phyloP scores from a whole-genome alignment of 2,329 filamentous ascomycete genomes.

The Boeremia lycopersici region DNA sequence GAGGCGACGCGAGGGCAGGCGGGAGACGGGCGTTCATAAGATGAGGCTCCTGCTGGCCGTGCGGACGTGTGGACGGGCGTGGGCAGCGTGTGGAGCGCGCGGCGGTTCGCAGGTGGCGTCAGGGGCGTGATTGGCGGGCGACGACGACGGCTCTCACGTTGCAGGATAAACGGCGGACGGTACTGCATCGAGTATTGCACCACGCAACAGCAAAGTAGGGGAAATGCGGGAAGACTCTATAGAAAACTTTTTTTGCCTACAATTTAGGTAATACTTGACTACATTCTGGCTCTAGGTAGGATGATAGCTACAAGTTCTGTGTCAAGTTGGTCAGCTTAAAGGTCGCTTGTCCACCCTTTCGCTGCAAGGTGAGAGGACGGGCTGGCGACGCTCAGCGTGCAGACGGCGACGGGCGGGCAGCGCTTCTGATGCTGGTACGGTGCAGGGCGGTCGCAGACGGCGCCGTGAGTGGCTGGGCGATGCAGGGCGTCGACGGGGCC shows the following conservation, averaged over 20 bases:
- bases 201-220: no score
- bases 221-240: no score
- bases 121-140: slow-evolving; percentile 16
- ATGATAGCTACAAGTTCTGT: no score
- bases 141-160: neutral
- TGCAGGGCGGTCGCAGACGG: neutral
- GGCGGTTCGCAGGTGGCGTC: slow-evolving; percentile 19
- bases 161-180: no score
- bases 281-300: no score
- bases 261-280: no score
- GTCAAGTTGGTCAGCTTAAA: no score
- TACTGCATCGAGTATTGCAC: no score
- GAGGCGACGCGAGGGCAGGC: neutral
- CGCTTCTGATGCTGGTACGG: slow-evolving; percentile 5
- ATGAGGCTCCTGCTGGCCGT: neutral
- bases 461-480: slow-evolving; percentile 2
- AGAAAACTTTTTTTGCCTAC: no score
- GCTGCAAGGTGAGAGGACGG: no score
- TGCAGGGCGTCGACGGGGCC: slow-evolving; percentile 1
- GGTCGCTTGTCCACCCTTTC: no score
- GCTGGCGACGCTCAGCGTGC: no score
- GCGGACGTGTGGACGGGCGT: slow-evolving; percentile 10
- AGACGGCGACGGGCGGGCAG: neutral
- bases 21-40: neutral
- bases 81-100: neutral